phyloP scores from a whole-genome alignment of 2,329 filamentous ascomycete genomes.

The Onygena corvina region DNA sequence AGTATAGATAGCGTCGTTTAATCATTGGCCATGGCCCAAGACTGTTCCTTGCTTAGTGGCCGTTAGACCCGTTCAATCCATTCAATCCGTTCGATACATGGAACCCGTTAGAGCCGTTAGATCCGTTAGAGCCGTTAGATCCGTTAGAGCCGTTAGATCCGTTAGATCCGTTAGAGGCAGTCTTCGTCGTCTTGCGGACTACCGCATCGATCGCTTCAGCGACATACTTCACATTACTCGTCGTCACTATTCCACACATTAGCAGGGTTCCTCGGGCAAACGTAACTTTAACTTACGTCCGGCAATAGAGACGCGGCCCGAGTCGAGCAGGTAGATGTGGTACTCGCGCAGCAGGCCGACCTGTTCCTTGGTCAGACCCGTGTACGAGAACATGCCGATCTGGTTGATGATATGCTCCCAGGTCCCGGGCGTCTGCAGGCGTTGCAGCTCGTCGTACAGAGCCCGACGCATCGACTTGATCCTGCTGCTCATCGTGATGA shows the following conservation, averaged over 20 bases:
- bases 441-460: conserved; percentile 68
- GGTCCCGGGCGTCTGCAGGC: conserved; percentile 72
- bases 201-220: conserved; percentile 16
- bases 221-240: conserved; percentile 18
- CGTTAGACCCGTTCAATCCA: neutral
- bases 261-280: neutral
- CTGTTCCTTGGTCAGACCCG: conserved; percentile 20
- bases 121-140: conserved; percentile 2
- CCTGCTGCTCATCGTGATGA: conserved; percentile 81
- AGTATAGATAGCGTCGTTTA: neutral
- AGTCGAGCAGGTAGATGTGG: conserved; percentile 22
- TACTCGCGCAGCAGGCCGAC: conserved; percentile 17
- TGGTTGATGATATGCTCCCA: conserved; percentile 98
- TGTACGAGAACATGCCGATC: conserved; percentile 29
- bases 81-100: too few species aligned
- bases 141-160: neutral
- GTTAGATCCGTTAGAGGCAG: conserved; percentile 1
- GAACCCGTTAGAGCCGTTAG: too few species aligned
- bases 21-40: neutral
- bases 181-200: conserved; percentile 10
- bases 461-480: conserved; percentile 82
- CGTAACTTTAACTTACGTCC: conserved; percentile 16
- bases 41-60: neutral
- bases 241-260: conserved; percentile 14
- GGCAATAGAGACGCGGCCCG: conserved; percentile 20